phyloP scores from a whole-genome alignment of 805 yeast species.

The Metschnikowia drakensbergensis region DNA sequence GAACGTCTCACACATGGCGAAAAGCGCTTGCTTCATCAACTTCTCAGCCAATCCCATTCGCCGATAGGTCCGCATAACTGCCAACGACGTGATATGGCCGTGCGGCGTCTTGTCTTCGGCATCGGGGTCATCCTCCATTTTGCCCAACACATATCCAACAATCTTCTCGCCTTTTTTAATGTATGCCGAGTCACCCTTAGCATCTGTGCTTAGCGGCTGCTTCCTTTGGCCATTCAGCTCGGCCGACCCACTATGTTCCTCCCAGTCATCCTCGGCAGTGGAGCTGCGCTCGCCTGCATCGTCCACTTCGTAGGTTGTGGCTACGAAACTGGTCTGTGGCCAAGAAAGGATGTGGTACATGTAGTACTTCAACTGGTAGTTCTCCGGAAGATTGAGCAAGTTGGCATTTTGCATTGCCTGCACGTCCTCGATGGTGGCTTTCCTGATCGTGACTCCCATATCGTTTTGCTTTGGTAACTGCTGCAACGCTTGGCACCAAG shows the following conservation, averaged over 20 bases:
- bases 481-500: neutral
- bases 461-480: neutral
- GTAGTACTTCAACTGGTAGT: slow-evolving; percentile 87
- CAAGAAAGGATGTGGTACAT: slow-evolving; percentile 91
- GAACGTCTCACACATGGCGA: slow-evolving; percentile 76
- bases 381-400: slow-evolving; percentile 88
- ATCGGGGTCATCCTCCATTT: slow-evolving; percentile 92
- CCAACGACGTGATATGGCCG: slow-evolving; percentile 91
- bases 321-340: slow-evolving; percentile 98
- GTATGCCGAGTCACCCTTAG: slow-evolving; percentile 63
- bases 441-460: slow-evolving; percentile 85
- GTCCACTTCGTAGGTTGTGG: slow-evolving; percentile 62
- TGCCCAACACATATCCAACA: slow-evolving; percentile 94
- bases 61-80: slow-evolving; percentile 94
- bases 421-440: slow-evolving; percentile 79
- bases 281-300: slow-evolving; percentile 18
- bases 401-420: slow-evolving; percentile 97
- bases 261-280: slow-evolving; percentile 6
- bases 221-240: neutral
- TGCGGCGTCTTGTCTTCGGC: slow-evolving; percentile 71
- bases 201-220: slow-evolving; percentile 23
- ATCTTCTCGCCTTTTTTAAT: slow-evolving; percentile 68
- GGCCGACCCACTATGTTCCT: neutral
- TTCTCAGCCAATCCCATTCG: slow-evolving; percentile 93
- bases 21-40: slow-evolving; percentile 79